Base-by-base conservation (phyloP, 1,139 yeast genomes). In the Geotrichum reessii region DNA sequence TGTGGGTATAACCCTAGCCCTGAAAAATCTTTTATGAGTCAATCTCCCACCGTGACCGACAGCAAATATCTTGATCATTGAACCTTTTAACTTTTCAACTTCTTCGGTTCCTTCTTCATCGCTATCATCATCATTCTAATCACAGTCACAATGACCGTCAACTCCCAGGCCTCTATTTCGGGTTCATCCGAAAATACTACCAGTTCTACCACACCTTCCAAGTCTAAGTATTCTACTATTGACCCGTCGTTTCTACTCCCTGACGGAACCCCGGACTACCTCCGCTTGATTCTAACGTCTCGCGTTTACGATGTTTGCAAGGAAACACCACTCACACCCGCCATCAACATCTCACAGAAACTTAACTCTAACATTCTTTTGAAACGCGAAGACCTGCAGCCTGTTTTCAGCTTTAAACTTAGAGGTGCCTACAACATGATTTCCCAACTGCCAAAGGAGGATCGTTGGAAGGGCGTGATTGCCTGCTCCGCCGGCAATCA, bases 401-500 rank as follows among this genome's bases (percentile, higher is more conserved):
- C 99, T 0, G 99, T 95, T 12, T 93, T 93, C 73, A 87, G 96
- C 47, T 93, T 93, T 81, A 93, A 93, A 75, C 79, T 93, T 62
- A 85, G 99, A 71, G 99, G 99, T 61, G 99, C 99, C 25, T 90
- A 92, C 74, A 93, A 93, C 72, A 91, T 90, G 96, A 87, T 93
- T 68, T 95, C 98, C 47, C 88, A 92, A 67, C 75, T 93, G 59
- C 84, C 88, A 53, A 78, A 82, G 28, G 81, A 83, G 51, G 80
- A 84, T 48, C 85, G 87, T 56, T 74, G 87, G 65, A 82, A 86
- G 62, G 99, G 99, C 64, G 97, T 93, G 57, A 87, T 95, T 71
- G 97, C 99, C 0, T 93, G 98, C 68, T 90, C 97, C 22, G 99
- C 99, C 1, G 99, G 99, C 47, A 93, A 93, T 72, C 99, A 93